Evolutionary conservation across 805 yeast species (phyloP).

Genomic region (Suhomyces xylopsoci): DNA sequence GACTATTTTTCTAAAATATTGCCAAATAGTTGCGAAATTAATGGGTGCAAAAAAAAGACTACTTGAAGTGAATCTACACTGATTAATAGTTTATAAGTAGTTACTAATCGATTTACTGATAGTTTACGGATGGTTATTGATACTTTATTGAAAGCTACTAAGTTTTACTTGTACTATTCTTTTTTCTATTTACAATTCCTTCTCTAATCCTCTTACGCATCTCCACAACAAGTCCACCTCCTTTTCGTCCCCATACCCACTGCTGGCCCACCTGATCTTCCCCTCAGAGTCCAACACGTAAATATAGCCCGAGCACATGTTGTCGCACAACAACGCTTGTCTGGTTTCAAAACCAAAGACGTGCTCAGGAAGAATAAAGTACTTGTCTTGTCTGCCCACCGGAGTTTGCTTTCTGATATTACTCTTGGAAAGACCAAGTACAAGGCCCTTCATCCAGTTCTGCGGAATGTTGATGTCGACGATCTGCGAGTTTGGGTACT

Average conservation of each 20-base stretch:
- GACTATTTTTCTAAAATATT: neutral
- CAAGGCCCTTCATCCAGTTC: conserved; percentile 60
- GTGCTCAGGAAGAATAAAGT: conserved; percentile 61
- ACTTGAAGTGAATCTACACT: no score
- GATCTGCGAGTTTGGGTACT: conserved; percentile 59
- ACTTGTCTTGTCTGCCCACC: conserved; percentile 49
- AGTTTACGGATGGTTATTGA: neutral
- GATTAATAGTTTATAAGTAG: no score
- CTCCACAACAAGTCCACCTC: conserved; percentile 67
- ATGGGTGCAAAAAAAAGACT: neutral
- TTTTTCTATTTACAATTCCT: conserved; percentile 35
- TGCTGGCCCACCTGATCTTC: conserved; percentile 85
- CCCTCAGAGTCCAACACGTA: conserved; percentile 72
- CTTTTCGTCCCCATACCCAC: conserved; percentile 72
- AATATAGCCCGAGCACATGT: conserved; percentile 78
- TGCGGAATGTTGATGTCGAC: conserved; percentile 78
- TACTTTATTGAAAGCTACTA: neutral
- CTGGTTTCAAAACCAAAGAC: conserved; percentile 56
- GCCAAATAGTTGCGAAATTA: neutral
- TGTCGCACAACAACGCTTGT: conserved; percentile 61
- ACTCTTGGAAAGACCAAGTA: conserved; percentile 46
- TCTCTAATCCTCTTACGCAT: conserved; percentile 56
- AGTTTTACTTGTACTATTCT: no score
- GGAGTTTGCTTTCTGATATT: conserved; percentile 46
- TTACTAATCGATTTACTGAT: no score